Percentiles rank a stretch among this genome's conserved stretches.
phyloP scores from a whole-genome alignment of 2,329 filamentous ascomycete genomes.

The Lizonia empirigonia region DNA sequence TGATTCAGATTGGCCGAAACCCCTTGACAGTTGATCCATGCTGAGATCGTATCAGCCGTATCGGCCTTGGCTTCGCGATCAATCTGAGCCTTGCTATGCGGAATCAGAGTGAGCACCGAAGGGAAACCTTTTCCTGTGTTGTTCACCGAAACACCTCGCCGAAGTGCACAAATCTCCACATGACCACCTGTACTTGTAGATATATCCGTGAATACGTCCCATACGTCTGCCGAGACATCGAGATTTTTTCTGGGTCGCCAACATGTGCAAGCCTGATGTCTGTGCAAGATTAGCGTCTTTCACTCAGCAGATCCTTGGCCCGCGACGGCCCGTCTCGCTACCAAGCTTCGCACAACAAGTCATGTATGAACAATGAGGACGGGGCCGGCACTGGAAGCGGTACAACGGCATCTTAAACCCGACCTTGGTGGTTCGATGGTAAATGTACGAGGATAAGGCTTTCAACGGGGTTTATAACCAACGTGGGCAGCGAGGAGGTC shows the following conservation, averaged over 20 bases:
- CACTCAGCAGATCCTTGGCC: neutral
- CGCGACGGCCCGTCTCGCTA: slow-evolving; percentile 7
- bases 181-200: too few species aligned
- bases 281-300: neutral
- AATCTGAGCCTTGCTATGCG: neutral
- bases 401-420: neutral
- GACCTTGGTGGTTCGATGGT: neutral
- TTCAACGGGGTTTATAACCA: too few species aligned
- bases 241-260: neutral
- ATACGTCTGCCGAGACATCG: neutral
- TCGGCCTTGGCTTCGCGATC: neutral
- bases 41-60: neutral
- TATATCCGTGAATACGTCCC: neutral
- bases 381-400: neutral
- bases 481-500: neutral
- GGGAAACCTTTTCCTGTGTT: neutral
- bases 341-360: neutral
- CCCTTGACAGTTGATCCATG: neutral
- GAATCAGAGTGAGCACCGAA: neutral
- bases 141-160: neutral
- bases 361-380: neutral
- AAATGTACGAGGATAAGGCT: too few species aligned
- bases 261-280: neutral
- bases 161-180: neutral
- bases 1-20: neutral